Evolutionary conservation across 495 filamentous ascomycete genomes (phyloP).

Genomic region (Penicillium fimorum): DNA sequence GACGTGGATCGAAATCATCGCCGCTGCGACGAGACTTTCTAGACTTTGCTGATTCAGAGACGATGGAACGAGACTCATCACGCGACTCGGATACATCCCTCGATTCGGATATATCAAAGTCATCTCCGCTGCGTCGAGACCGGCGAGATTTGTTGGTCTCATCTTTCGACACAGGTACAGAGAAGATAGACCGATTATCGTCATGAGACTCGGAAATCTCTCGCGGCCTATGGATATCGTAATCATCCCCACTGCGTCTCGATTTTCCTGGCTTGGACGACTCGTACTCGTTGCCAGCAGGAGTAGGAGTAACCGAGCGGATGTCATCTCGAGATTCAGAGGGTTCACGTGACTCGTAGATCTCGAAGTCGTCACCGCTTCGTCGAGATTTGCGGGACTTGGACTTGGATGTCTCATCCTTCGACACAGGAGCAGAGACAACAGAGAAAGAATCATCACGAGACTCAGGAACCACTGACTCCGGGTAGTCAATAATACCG

Average conservation of each 20-base stretch:
- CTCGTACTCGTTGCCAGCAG: neutral
- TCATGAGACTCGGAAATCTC: neutral
- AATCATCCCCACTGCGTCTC: conserved; percentile 3
- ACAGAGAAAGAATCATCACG: conserved; percentile 10
- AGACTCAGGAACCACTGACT: neutral
- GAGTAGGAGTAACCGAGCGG: neutral
- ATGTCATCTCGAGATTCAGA: neutral
- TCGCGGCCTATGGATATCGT: neutral
- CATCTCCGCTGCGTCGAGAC: conserved; percentile 3
- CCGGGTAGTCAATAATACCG: neutral
- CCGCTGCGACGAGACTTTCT: conserved; percentile 25
- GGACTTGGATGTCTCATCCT: conserved; percentile 10
- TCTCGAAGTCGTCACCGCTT: conserved; percentile 6
- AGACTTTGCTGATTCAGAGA: conserved; percentile 27
- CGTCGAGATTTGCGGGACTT: conserved; percentile 6
- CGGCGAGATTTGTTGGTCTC: neutral
- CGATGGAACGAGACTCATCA: conserved; percentile 24
- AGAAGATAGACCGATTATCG: neutral
- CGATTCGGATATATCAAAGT: conserved; percentile 1
- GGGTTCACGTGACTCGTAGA: neutral
- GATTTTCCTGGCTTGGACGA: neutral
- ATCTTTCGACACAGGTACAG: neutral
- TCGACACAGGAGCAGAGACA: conserved; percentile 6
- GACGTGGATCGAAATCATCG: conserved; percentile 23
- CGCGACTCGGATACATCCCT: conserved; percentile 10